These are phyloP conservation scores for Aspergillus fischeri DNA, from an alignment of 2,329 filamentous ascomycete species.

Conservation along the genomic window DNA sequence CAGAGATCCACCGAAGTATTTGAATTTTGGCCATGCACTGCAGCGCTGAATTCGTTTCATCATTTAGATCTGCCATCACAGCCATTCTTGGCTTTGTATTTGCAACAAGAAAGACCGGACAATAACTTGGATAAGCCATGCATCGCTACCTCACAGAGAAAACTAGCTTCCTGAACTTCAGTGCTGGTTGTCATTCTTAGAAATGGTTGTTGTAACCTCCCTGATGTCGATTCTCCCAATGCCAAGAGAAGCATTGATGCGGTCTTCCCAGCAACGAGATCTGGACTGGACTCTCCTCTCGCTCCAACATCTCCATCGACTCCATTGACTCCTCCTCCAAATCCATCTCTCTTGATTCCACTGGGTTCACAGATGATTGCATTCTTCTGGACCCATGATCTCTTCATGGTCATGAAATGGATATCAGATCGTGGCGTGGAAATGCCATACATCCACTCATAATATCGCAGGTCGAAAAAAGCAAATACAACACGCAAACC, in stretches of 20 bases:
- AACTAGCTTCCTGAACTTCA: too few relatives aligned
- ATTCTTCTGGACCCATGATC: not conserved
- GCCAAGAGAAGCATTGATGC: not conserved
- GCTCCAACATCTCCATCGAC: not conserved
- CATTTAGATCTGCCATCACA: not conserved
- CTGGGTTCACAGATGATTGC: not conserved
- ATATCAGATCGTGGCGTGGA: not conserved
- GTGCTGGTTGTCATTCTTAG: not conserved
- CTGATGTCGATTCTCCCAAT: not conserved
- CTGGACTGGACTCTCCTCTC: too few relatives aligned
- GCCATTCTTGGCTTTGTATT: not conserved
- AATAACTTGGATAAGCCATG: not conserved
- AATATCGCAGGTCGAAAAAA: not conserved
- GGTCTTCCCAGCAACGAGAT: not conserved
- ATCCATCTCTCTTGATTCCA: not conserved
- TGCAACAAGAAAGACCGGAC: not conserved
- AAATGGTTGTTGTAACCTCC: not conserved
- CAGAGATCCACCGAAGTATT: not conserved
- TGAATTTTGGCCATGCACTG: too few relatives aligned
- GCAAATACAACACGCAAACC: not conserved
- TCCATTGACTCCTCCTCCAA: not conserved
- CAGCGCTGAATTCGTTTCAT: too few relatives aligned
- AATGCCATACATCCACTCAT: not conserved
- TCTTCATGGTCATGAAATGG: not conserved
- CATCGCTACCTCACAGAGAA: not conserved